Percentiles rank a stretch among this genome's conserved stretches.
Evolutionary conservation across 306 rosid genomes (phyloP).

Genomic region (Chamaecrista fasciculata): DNA sequence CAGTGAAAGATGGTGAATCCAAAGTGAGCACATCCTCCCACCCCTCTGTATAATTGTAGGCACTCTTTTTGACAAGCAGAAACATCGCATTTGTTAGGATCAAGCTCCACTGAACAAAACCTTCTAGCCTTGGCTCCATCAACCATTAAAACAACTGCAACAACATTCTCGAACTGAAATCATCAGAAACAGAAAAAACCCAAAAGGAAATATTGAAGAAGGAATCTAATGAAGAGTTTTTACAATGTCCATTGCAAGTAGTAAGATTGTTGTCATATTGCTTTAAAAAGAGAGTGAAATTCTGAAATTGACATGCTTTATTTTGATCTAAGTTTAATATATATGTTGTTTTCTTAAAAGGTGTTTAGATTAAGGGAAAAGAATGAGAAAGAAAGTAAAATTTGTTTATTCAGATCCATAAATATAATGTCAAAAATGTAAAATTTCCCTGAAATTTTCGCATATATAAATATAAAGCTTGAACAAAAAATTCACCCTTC

Average conservation of each 20-base stretch:
- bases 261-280: no score
- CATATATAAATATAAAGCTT: not conserved
- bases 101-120: slow-evolving; percentile 8
- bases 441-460: not conserved
- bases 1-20: slow-evolving; percentile 9
- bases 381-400: no score
- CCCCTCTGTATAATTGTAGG: not conserved
- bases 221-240: not conserved
- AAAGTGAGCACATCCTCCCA: slow-evolving; percentile 18
- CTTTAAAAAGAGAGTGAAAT: no score
- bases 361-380: no score
- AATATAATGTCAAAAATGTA: no score
- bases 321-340: no score
- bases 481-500: not conserved
- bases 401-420: no score
- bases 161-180: not conserved
- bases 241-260: no score
- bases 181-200: not conserved
- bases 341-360: no score
- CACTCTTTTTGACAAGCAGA: not conserved
- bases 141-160: not conserved
- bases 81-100: not conserved
- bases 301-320: no score
- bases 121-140: not conserved
- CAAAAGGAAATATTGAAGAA: not conserved